Percentiles rank a stretch among this genome's conserved stretches.
Conservation (phyloP, 1,284 basidiomycete genomes). For the Taiwanofungus camphoratus region DNA sequence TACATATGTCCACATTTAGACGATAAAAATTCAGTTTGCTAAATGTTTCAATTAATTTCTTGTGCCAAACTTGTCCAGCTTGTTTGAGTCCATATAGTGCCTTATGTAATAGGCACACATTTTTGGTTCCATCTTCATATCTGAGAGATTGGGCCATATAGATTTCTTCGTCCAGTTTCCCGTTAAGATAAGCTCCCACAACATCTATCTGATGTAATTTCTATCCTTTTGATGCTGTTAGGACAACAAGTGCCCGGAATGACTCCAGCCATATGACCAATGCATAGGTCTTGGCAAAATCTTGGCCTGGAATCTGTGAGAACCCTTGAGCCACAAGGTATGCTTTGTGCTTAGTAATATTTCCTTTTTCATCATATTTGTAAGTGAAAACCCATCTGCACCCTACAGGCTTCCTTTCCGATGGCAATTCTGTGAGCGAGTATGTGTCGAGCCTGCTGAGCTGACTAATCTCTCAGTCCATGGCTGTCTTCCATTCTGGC, state of each 20-base stretch:
- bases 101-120: constrained; percentile 14
- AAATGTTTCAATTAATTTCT: constrained; percentile 13
- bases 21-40: constrained; percentile 10
- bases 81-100: constrained; percentile 29
- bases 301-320: too few relatives aligned
- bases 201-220: constrained; percentile 30
- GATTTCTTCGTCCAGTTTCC: constrained; percentile 31
- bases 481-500: constrained; percentile 28
- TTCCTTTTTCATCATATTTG: constrained; percentile 23
- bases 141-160: constrained; percentile 33
- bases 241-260: constrained; percentile 10
- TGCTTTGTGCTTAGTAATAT: constrained; percentile 9
- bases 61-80: constrained; percentile 24
- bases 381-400: too few relatives aligned
- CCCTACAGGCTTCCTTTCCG: neutral
- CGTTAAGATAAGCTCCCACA: constrained; percentile 32
- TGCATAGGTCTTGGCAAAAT: too few relatives aligned
- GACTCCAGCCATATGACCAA: too few relatives aligned
- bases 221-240: constrained; percentile 9
- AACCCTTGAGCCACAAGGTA: too few relatives aligned
- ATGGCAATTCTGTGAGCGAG: constrained; percentile 17
- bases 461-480: constrained; percentile 26
- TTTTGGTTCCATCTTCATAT: constrained; percentile 19
- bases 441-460: constrained; percentile 22
- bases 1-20: neutral